Percentiles rank a stretch among this genome's conserved stretches.
phyloP scores from a whole-genome alignment of 345 rosid genomes.

The Arabidopsis suecica region DNA sequence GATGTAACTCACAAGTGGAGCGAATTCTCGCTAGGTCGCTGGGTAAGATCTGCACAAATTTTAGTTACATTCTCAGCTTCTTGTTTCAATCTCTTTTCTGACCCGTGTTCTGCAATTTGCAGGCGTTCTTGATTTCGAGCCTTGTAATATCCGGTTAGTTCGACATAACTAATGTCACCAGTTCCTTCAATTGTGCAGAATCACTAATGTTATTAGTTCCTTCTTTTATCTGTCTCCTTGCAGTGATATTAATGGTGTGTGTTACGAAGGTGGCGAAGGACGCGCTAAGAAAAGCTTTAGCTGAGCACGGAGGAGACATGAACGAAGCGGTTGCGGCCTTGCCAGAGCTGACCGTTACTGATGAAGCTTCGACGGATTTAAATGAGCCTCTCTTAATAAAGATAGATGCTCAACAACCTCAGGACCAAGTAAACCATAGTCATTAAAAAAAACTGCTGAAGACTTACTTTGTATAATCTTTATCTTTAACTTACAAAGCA shows the following conservation, averaged over 20 bases:
- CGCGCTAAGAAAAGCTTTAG: slow-evolving; percentile 90
- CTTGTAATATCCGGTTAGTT: slow-evolving; percentile 85
- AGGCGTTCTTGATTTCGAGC: slow-evolving; percentile 74
- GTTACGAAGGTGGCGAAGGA: slow-evolving; percentile 83
- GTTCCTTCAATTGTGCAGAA: neutral
- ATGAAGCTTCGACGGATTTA: slow-evolving; percentile 54
- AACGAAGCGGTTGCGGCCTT: slow-evolving; percentile 50
- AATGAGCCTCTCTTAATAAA: slow-evolving; percentile 77
- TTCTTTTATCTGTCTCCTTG: slow-evolving; percentile 33
- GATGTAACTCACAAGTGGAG: slow-evolving; percentile 99
- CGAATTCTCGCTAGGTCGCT: slow-evolving; percentile 79
- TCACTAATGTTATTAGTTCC: slow-evolving; percentile 9
- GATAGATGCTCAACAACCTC: slow-evolving; percentile 54
- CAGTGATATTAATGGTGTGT: slow-evolving; percentile 77
- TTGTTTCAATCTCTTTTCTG: slow-evolving; percentile 4
- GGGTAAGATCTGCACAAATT: slow-evolving; percentile 59
- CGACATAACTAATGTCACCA: too few relatives aligned
- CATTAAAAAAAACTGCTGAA: neutral
- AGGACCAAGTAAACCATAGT: slow-evolving; percentile 37
- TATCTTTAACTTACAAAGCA: slow-evolving; percentile 27
- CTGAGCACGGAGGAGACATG: slow-evolving; percentile 68
- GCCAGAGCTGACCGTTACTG: slow-evolving; percentile 52
- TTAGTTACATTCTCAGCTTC: neutral
- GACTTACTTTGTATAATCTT: slow-evolving; percentile 28
- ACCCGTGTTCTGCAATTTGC: slow-evolving; percentile 39